phyloP scores from a whole-genome alignment of 805 yeast species.

The Candida glaebosa region DNA sequence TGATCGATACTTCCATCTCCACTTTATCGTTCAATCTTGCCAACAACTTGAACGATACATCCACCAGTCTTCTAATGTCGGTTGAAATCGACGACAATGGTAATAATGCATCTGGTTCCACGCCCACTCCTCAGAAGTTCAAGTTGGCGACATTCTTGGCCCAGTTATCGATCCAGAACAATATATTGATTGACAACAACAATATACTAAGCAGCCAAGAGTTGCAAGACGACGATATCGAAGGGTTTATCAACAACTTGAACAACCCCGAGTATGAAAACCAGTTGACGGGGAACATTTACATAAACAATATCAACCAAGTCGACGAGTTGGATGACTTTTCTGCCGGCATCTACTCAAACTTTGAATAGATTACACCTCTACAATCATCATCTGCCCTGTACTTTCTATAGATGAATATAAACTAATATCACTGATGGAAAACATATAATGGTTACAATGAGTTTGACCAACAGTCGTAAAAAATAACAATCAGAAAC shows the following conservation, averaged over 20 bases:
- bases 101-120: conserved; percentile 1
- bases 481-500: too few species aligned
- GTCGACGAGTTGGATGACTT: conserved; percentile 73
- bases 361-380: conserved; percentile 58
- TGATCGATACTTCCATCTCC: conserved; percentile 32
- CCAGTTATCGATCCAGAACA: conserved; percentile 62
- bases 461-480: too few species aligned
- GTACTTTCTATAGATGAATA: too few species aligned
- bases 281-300: conserved; percentile 33
- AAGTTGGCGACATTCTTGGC: conserved; percentile 69
- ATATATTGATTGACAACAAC: conserved; percentile 45
- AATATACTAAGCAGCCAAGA: conserved; percentile 17
- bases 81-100: not conserved
- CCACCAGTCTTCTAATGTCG: conserved; percentile 6
- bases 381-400: too few species aligned
- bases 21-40: conserved; percentile 33
- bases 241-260: conserved; percentile 10
- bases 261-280: conserved; percentile 8
- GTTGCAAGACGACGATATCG: conserved; percentile 8
- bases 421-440: too few species aligned
- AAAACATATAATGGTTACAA: too few species aligned
- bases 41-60: conserved; percentile 17
- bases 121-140: conserved; percentile 25
- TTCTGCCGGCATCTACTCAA: conserved; percentile 87
- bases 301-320: conserved; percentile 33